Percentiles rank a stretch among this genome's conserved stretches.
These are phyloP conservation scores for Hypoxylon cercidicola DNA, from an alignment of 495 filamentous ascomycete genomes.

Conservation along the genomic window DNA sequence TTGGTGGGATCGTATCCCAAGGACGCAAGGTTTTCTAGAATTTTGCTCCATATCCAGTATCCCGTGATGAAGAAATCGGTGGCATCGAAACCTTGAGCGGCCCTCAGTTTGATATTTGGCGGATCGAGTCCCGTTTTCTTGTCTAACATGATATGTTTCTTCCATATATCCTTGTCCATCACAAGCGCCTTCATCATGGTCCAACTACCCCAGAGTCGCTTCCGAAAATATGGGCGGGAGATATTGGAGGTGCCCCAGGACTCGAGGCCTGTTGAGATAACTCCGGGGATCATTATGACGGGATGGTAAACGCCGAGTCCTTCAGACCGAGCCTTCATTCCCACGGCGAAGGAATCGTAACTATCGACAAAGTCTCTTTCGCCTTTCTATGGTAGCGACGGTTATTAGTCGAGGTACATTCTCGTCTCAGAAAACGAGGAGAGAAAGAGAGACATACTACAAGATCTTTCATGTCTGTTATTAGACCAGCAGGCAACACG, in stretches of 20 bases:
- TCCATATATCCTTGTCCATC: slow-evolving; percentile 92
- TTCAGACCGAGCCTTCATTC: slow-evolving; percentile 81
- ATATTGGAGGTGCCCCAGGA: slow-evolving; percentile 89
- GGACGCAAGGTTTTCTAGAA: slow-evolving; percentile 92
- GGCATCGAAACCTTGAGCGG: slow-evolving; percentile 96
- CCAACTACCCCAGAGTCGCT: slow-evolving; percentile 96
- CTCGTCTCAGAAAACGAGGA: neutral
- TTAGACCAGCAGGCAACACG: slow-evolving; percentile 81
- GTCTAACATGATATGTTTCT: slow-evolving; percentile 96
- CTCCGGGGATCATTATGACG: slow-evolving; percentile 95
- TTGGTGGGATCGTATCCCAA: slow-evolving; percentile 97
- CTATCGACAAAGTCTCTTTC: slow-evolving; percentile 83
- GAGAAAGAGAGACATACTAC: slow-evolving; percentile 64
- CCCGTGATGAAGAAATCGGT: slow-evolving; percentile 92
- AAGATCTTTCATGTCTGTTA: slow-evolving; percentile 84
- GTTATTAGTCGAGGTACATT: slow-evolving; percentile 25
- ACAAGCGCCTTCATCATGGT: slow-evolving; percentile 97
- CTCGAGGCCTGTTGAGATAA: slow-evolving; percentile 96
- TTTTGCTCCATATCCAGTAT: slow-evolving; percentile 99
- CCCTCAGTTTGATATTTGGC: slow-evolving; percentile 89
- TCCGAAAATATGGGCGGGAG: slow-evolving; percentile 90
- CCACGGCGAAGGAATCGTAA: slow-evolving; percentile 93
- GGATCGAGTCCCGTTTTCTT: slow-evolving; percentile 91
- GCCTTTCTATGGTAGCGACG: slow-evolving; percentile 64
- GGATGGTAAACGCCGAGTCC: slow-evolving; percentile 86